phyloP scores from a whole-genome alignment of 805 yeast species.

The Tetrapisispora nanseiensis region DNA sequence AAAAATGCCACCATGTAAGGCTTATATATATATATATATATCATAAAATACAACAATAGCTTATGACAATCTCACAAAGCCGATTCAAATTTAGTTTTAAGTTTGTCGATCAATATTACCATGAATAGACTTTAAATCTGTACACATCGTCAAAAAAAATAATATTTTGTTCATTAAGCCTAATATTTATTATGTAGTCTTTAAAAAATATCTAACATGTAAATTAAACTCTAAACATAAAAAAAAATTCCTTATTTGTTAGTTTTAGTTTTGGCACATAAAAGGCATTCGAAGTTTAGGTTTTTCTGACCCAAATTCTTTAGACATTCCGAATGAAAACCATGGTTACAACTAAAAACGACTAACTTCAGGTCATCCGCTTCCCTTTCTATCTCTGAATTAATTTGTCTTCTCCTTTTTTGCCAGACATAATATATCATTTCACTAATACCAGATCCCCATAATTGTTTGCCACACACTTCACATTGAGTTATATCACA shows the following conservation, averaged over 20 bases:
- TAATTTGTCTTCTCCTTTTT: constrained; percentile 25
- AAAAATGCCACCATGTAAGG: no score
- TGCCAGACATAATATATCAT: constrained; percentile 52
- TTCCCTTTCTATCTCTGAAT: not conserved
- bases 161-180: no score
- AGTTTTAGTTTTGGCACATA: constrained; percentile 8
- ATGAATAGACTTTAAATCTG: no score
- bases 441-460: constrained; percentile 55
- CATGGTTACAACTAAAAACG: constrained; percentile 25
- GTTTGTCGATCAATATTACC: no score
- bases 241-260: not conserved
- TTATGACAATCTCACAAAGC: no score
- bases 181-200: no score
- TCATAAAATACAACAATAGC: no score
- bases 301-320: constrained; percentile 21
- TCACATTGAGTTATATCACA: constrained; percentile 50
- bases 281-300: constrained; percentile 14
- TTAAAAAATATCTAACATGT: no score
- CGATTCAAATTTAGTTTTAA: no score
- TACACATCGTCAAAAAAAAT: no score
- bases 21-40: no score
- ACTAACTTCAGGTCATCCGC: constrained; percentile 5
- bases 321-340: constrained; percentile 23
- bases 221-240: not conserved
- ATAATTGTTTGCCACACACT: constrained; percentile 61